Percentiles rank a stretch among this genome's conserved stretches.
These are phyloP conservation scores for Neonectria neomacrospora DNA, from an alignment of 2,329 filamentous ascomycete genomes.

Conservation along the genomic window DNA sequence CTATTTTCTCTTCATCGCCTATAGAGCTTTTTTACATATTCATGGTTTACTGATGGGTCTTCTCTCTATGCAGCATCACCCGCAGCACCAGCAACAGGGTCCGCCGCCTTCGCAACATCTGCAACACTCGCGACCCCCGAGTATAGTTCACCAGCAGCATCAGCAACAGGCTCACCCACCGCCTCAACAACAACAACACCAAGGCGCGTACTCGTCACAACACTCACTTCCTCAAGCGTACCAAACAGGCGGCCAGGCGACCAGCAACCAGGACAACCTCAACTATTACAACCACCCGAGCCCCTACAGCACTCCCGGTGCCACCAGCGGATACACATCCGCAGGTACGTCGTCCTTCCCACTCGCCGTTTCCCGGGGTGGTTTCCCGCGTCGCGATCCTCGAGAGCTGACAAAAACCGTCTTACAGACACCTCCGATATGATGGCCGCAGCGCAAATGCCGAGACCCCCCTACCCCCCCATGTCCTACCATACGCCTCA, in stretches of 20 bases:
- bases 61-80: conserved; percentile 78
- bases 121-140: conserved; percentile 77
- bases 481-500: conserved; percentile 94
- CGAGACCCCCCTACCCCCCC: conserved; percentile 84
- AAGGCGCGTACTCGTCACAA: conserved; percentile 74
- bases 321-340: conserved; percentile 85
- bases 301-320: conserved; percentile 84
- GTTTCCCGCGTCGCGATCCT: conserved; percentile 25
- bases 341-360: conserved; percentile 71
- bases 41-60: conserved; percentile 66
- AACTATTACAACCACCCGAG: conserved; percentile 83
- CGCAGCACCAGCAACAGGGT: conserved; percentile 79
- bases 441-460: conserved; percentile 75
- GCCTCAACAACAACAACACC: conserved; percentile 72
- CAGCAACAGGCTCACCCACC: conserved; percentile 72
- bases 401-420: conserved; percentile 33
- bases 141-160: conserved; percentile 79
- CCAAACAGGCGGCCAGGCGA: conserved; percentile 71
- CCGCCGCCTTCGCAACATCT: conserved; percentile 73
- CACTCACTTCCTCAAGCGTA: conserved; percentile 75
- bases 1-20: conserved; percentile 49
- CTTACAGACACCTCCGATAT: conserved; percentile 69
- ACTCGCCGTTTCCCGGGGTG: conserved; percentile 3
- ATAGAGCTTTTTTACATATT: conserved; percentile 51
- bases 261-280: conserved; percentile 71